These are phyloP conservation scores for Saccharomyces hybrid DNA, from an alignment of 1,139 yeast genomes.

Conservation along the genomic window DNA sequence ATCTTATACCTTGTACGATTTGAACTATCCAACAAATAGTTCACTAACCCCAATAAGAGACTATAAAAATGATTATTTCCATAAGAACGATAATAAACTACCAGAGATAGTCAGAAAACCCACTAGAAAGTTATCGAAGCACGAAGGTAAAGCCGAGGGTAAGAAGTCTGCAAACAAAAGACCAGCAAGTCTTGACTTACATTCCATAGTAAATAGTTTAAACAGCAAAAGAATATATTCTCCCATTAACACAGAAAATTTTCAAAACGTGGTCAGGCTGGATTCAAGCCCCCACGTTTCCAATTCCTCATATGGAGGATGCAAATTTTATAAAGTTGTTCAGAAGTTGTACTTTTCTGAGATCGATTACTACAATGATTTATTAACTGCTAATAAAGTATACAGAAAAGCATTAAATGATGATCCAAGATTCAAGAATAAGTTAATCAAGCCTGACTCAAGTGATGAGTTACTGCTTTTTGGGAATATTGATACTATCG, in stretches of 20 bases:
- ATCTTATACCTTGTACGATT: conserved; percentile 19
- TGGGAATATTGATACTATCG: conserved; percentile 34
- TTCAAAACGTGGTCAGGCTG: conserved; percentile 9
- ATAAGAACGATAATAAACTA: conserved; percentile 19
- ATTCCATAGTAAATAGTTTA: conserved; percentile 8
- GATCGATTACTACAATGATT: conserved; percentile 18
- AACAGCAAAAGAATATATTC: conserved; percentile 28
- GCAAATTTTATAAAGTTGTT: conserved; percentile 19
- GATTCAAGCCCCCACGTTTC: not conserved
- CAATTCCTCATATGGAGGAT: not conserved
- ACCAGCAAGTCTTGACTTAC: conserved; percentile 15
- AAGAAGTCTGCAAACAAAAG: conserved; percentile 11
- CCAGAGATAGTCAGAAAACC: conserved; percentile 9
- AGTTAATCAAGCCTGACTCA: conserved; percentile 16
- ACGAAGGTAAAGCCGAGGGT: not conserved
- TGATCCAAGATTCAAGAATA: conserved; percentile 21
- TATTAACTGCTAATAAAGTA: conserved; percentile 22
- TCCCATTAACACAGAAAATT: conserved; percentile 18
- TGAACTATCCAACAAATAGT: conserved; percentile 18
- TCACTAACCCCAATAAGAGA: conserved; percentile 31
- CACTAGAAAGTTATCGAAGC: not conserved
- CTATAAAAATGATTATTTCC: conserved; percentile 26
- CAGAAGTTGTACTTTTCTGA: conserved; percentile 25
- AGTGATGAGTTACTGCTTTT: conserved; percentile 32
- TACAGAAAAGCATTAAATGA: conserved; percentile 27